Evolutionary conservation across 2,329 filamentous ascomycete species (phyloP), one percentile per base, ranked within the genome.

Genomic region (Atkinsonella texensis): DNA sequence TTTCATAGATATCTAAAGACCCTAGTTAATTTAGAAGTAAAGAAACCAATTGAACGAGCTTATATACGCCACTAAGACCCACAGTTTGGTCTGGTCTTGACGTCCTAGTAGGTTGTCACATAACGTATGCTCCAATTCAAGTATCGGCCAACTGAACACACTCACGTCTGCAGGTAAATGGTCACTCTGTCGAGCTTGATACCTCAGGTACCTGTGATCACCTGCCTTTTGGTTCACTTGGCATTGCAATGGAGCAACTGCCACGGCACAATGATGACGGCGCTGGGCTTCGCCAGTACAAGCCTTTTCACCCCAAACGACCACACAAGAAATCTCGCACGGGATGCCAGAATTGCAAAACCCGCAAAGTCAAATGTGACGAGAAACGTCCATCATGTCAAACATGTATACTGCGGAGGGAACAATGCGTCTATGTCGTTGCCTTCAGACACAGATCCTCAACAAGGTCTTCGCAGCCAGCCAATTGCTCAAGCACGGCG

Each of bases 261-360:
- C 45, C 45, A 15, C 20, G 13, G 7, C 17, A 18, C 45, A 28
- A 35, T 11, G 45, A 35, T 32, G 48, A 53, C 32, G 10, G 35
- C 13, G 23, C 23, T 23, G 46, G 8, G 9, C 10, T 3, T n/a
- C 18, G 17, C 20, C 41, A 13, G 15, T 2, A 31, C 18, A 59
- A 55, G 42, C 61, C 64, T 2, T 69, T 66, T 48, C 65, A 69
- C 54, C 51, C 65, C 28, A 80, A 80, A 60, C 70, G 75, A 11
- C 74, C 76, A 46, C 77, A 80, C 60, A 74, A 68, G 56, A 80
- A 80, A 62, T 77, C 76, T 1, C 67, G 76, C 32, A 65, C 68
- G 2, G 77, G 76, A 6, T 80, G 77, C 57, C 66, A 65, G 54
- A 76, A 73, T 58, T 80, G 77, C 68, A 80, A 80, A 63, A 61